phyloP scores from a whole-genome alignment of 176 grass and related monocot species.

The Elaeis guineensis region DNA sequence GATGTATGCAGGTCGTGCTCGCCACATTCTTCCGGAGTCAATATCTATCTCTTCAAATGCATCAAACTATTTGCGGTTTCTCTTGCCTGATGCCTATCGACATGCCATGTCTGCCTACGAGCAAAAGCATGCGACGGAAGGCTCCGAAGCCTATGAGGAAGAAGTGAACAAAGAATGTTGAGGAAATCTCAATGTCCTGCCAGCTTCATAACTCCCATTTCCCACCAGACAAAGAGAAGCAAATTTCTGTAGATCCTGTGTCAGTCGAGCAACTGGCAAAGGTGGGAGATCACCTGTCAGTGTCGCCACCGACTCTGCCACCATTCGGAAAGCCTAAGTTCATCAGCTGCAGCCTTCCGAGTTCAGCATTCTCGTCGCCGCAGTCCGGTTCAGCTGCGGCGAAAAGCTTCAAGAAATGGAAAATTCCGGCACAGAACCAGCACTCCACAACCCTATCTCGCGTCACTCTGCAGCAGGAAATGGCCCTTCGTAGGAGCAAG shows the following conservation, averaged over 20 bases:
- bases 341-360: constrained; percentile 56
- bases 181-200: neutral
- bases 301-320: constrained; percentile 23
- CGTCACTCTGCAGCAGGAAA: constrained; percentile 13
- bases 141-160: no score
- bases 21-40: constrained; percentile 2
- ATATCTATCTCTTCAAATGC: no score
- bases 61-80: no score
- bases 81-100: no score
- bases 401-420: constrained; percentile 9
- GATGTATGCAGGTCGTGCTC: constrained; percentile 3
- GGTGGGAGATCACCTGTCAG: constrained; percentile 14
- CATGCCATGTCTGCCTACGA: no score
- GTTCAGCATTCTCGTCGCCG: constrained; percentile 41
- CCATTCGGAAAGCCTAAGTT: constrained; percentile 44
- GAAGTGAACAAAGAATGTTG: neutral
- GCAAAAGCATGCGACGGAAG: no score
- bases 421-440: constrained; percentile 28
- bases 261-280: constrained; percentile 37
- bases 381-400: constrained; percentile 6
- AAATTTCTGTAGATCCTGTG: constrained; percentile 20
- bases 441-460: constrained; percentile 40
- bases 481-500: constrained; percentile 32
- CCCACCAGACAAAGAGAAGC: neutral
- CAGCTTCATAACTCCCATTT: neutral